These are phyloP conservation scores for Phytophthora constricta DNA, from an alignment of 352 stramenopile species.

Conservation along the genomic window DNA sequence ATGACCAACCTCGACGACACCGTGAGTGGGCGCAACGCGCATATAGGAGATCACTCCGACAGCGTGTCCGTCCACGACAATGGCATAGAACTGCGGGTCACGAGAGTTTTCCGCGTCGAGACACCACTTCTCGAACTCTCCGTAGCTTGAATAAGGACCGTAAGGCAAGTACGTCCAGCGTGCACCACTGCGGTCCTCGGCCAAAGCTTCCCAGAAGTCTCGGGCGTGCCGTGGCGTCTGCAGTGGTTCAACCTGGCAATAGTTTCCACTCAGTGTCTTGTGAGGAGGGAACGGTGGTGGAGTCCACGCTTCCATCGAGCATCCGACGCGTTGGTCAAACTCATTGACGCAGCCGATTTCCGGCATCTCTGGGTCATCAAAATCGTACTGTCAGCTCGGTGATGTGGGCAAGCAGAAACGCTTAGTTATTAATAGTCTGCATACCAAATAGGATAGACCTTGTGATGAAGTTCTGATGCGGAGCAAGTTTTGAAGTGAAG, in stretches of 20 bases:
- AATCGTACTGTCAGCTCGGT: too few species aligned
- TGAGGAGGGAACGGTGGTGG: slow-evolving; percentile 16
- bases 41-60: slow-evolving; percentile 17
- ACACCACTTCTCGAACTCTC: slow-evolving; percentile 21
- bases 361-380: too few species aligned
- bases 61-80: slow-evolving; percentile 18
- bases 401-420: too few species aligned
- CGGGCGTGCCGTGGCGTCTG: slow-evolving; percentile 2
- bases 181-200: slow-evolving; percentile 12
- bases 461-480: too few species aligned
- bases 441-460: too few species aligned
- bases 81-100: slow-evolving; percentile 26
- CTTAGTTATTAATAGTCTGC: too few species aligned
- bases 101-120: not conserved
- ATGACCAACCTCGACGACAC: slow-evolving; percentile 25
- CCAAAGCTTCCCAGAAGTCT: slow-evolving; percentile 21
- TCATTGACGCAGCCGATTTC: too few species aligned
- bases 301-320: slow-evolving; percentile 14
- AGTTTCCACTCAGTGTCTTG: slow-evolving; percentile 11
- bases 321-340: slow-evolving; percentile 10
- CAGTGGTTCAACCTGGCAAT: slow-evolving; percentile 21
- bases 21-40: slow-evolving; percentile 18
- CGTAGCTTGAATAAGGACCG: slow-evolving; percentile 13
- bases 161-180: slow-evolving; percentile 27
- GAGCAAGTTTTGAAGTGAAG: too few species aligned